Evolutionary conservation across 306 rosid genomes (phyloP), one percentile per base, ranked within the genome.

Genomic region (Mimosa bimucronata): DNA sequence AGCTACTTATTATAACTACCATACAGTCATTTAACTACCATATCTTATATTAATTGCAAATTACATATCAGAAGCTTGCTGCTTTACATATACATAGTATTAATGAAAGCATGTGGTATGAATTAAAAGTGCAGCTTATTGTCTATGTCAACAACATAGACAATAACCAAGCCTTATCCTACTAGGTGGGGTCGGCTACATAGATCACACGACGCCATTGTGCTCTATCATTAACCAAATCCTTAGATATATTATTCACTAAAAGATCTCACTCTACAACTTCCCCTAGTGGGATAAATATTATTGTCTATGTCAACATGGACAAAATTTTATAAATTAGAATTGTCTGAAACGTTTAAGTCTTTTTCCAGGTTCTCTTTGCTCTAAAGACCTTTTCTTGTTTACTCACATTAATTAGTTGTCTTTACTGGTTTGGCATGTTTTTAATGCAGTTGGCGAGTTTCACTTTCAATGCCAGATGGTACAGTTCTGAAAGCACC

Each of bases 371-470:
- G 31, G 10, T 75, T 75, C 66, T 67, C n/a, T 67, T 45, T 64
- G 53, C 9, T 30, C 9, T 53, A 26, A 44, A 38, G 46, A 53
- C 40, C n/a, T 74, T n/a, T 57, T 41, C 18, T 62, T 79, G 3
- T 25, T 71, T 19, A 65, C 18, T 25, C 21, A 46, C n/a, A 71
- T 28, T 21, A 60, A 19, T 45, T 18, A 3, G 44, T 66, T 30
- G 30, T 60, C 66, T 26, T 60, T 26, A 25, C 18, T 60, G 66
- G 65, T 45, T 46, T 34, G 25, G 31, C 45, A 14, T 28, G 64
- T 21, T 83, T 83, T 62, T 16, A 48, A 48, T 87, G 85, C 90
- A 96, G 99, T 77, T 96, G 99, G 99, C 73, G 80, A 78, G 21
- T 91, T 81, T 70, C 82, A 23, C 77, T 96, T 70, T 85, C 92